Evolutionary conservation across 192 early-diverging fungal genomes (phyloP).

Genomic region (Coemansia guatemalensis): DNA sequence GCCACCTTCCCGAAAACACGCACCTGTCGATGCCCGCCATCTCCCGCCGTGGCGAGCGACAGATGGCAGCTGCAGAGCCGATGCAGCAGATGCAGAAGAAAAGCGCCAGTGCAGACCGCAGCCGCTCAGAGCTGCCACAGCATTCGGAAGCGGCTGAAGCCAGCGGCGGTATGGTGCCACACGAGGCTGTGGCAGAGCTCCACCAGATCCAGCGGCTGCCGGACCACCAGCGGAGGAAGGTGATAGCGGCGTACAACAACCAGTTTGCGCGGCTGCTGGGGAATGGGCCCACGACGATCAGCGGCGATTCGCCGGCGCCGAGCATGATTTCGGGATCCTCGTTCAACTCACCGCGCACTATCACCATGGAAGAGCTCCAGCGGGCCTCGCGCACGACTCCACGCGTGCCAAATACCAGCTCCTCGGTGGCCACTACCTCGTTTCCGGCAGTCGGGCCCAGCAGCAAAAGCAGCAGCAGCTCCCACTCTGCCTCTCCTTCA

Average conservation of each 20-base stretch:
- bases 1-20: conserved; percentile 40
- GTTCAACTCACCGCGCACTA: conserved; percentile 49
- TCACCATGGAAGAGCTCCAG: conserved; percentile 46
- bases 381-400: conserved; percentile 35
- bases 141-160: conserved; percentile 10
- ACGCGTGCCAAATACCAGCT: background rate
- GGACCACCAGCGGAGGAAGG: conserved; percentile 31
- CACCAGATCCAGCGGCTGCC: conserved; percentile 12
- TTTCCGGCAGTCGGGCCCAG: background rate
- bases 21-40: conserved; percentile 47
- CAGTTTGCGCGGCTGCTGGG: conserved; percentile 44
- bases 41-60: background rate
- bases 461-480: background rate
- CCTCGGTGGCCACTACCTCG: background rate
- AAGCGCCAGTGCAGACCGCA: conserved; percentile 38
- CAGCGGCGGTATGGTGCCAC: background rate
- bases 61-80: background rate
- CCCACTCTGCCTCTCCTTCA: background rate
- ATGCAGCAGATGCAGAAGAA: conserved; percentile 1
- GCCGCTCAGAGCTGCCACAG: conserved; percentile 27
- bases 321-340: conserved; percentile 37
- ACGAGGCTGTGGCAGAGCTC: background rate
- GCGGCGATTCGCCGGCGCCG: conserved; percentile 22
- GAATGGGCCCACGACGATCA: conserved; percentile 13
- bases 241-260: conserved; percentile 38